Conservation (phyloP, 1,284 basidiomycete genomes). For the Rhodofomes roseus region DNA sequence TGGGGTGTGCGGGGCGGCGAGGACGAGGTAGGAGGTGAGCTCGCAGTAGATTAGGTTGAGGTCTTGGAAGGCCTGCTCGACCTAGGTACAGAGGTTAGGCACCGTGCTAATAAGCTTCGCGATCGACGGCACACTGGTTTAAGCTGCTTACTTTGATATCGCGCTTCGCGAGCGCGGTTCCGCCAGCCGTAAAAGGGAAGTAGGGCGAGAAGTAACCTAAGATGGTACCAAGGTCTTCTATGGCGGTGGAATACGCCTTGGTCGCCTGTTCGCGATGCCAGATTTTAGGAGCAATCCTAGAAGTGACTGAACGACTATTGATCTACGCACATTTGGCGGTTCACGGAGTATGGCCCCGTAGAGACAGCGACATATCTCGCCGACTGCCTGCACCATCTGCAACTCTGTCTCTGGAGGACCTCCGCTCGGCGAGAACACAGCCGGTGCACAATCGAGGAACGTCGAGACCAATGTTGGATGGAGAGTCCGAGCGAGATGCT, state of each 20-base stretch:
- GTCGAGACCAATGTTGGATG: slow-evolving; percentile 76
- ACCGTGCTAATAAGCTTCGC: neutral
- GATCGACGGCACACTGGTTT: neutral
- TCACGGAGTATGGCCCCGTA: slow-evolving; percentile 51
- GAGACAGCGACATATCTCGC: slow-evolving; percentile 62
- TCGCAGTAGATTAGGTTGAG: slow-evolving; percentile 77
- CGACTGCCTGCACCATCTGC: slow-evolving; percentile 58
- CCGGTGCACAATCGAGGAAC: slow-evolving; percentile 82
- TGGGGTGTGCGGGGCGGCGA: slow-evolving; percentile 32
- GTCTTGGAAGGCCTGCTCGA: slow-evolving; percentile 61
- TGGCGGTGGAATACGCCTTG: slow-evolving; percentile 22
- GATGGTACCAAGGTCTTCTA: slow-evolving; percentile 51
- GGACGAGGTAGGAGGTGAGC: slow-evolving; percentile 59
- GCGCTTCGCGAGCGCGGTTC: slow-evolving; percentile 29
- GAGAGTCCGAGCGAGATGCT: slow-evolving; percentile 53
- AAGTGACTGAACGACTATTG: neutral
- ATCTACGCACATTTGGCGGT: slow-evolving; percentile 10
- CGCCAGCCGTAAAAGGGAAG: slow-evolving; percentile 68
- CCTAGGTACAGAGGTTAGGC: slow-evolving; percentile 29
- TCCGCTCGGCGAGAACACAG: slow-evolving; percentile 67
- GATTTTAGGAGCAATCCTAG: neutral
- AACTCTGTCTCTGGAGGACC: slow-evolving; percentile 57
- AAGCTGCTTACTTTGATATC: slow-evolving; percentile 50
- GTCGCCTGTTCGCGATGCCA: slow-evolving; percentile 3
- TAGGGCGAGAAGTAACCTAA: slow-evolving; percentile 75